Base-by-base conservation (phyloP, 345 rosid species). In the Gossypium sturtianum region DNA sequence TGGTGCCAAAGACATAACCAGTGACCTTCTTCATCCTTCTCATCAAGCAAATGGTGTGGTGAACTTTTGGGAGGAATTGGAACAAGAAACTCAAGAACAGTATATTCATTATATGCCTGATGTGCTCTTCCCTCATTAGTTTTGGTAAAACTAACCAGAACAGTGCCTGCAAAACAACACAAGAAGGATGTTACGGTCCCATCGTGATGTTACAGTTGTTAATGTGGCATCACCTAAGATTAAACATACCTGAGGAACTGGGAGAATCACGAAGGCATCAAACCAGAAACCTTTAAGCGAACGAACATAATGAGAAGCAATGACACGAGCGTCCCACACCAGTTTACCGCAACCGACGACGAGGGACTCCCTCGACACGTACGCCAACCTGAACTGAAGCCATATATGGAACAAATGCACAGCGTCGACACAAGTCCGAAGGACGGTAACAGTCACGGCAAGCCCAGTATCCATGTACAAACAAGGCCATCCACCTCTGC, bases 301-400 rank as follows among this genome's bases (percentile, higher is more conserved):
- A 47, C 85, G 72, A 13, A 77, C 53, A 75, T 87, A 89, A 76
- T 86, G 91, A 10, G 79, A 52, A 56, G 85, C 84, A 23, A 89
- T 82, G 38, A 84, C 91, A 53, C 86, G 82, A 38, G 90, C 83
- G 80, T 87, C 89, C 93, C 93, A 89, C 84, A 84, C 89, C 71
- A 89, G 88, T 56, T 87, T 85, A 9, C 93, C 89, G 19, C 91
- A 84, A 7, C 93, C 93, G 9, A 87, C 75, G 19, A 86, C 93
- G 4, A 86, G 82, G 9, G 89, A 86, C 84, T 86, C 87, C 62
- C 81, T 73, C 2, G 89, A 86, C 75, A 89, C 91, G 82, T 87
- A 86, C 5, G 89, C 91, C 79, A 86, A 53, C 86, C 89, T 75
- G 71, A 89, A 82, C 83, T 89, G 93, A 27, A 86, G 82, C 89